These are phyloP conservation scores for Cyberlindnera galapagoensis DNA, from an alignment of 805 yeast species.

Conservation along the genomic window DNA sequence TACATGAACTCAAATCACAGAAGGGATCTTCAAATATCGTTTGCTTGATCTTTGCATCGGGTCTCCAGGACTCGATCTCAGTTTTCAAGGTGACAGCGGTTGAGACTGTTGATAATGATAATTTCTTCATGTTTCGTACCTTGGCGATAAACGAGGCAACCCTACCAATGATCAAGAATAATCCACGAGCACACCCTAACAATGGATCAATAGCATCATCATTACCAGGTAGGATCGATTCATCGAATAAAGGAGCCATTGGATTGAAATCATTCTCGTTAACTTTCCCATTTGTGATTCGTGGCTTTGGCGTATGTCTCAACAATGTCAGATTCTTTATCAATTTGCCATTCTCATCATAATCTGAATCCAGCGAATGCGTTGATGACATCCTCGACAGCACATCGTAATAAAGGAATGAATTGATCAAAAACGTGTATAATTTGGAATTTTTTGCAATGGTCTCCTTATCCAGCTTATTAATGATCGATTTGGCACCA, in stretches of 20 bases:
- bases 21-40: conserved; percentile 37
- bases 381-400: conserved; percentile 59
- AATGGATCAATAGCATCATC: conserved; percentile 47
- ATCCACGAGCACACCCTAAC: conserved; percentile 58
- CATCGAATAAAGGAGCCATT: conserved; percentile 4
- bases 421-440: conserved; percentile 27
- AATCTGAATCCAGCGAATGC: conserved; percentile 30
- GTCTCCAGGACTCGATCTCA: conserved; percentile 52
- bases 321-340: conserved; percentile 9
- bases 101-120: conserved; percentile 43
- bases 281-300: conserved; percentile 1
- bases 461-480: conserved; percentile 27
- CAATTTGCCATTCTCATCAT: conserved; percentile 14
- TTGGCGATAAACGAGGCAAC: conserved; percentile 51
- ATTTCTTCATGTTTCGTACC: conserved; percentile 35
- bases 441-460: conserved; percentile 12
- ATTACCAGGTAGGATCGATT: conserved; percentile 3
- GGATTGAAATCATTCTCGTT: conserved; percentile 1
- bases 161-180: conserved; percentile 58
- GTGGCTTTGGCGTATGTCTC: conserved; percentile 1
- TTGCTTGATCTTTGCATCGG: conserved; percentile 28
- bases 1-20: conserved; percentile 53
- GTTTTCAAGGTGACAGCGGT: conserved; percentile 48
- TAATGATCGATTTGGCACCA: conserved; percentile 59
- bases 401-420: conserved; percentile 66